These are phyloP conservation scores for Phytophthora pseudosyringae DNA, from an alignment of 352 stramenopile genomes.

Conservation along the genomic window DNA sequence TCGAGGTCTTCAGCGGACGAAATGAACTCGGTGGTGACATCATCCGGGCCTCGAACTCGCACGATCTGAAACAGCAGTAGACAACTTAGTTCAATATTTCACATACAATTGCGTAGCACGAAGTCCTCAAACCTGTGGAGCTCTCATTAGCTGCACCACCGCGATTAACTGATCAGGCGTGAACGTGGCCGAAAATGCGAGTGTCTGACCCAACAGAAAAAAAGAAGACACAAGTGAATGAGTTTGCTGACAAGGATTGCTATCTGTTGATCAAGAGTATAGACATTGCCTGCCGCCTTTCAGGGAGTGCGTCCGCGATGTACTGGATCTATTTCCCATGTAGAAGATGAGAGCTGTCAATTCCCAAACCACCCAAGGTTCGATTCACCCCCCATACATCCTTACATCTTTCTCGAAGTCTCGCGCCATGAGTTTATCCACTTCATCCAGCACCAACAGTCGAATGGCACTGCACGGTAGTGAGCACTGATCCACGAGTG, in stretches of 20 bases:
- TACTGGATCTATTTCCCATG: slow-evolving; percentile 57
- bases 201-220: slow-evolving; percentile 46
- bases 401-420: slow-evolving; percentile 75
- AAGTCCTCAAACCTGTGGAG: slow-evolving; percentile 53
- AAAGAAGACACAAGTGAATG: neutral
- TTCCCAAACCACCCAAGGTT: neutral
- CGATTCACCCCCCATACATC: neutral
- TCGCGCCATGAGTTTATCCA: slow-evolving; percentile 76
- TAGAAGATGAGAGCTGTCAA: slow-evolving; percentile 2
- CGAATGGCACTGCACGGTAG: slow-evolving; percentile 57
- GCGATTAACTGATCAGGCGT: slow-evolving; percentile 67
- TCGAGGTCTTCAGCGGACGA: slow-evolving; percentile 46
- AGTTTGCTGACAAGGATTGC: neutral
- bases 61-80: slow-evolving; percentile 53
- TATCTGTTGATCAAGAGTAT: neutral
- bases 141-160: slow-evolving; percentile 61
- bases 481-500: slow-evolving; percentile 65
- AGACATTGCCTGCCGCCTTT: slow-evolving; percentile 61
- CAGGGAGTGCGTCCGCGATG: slow-evolving; percentile 59
- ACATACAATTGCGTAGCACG: neutral
- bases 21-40: slow-evolving; percentile 76
- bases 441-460: slow-evolving; percentile 80
- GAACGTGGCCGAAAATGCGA: slow-evolving; percentile 84
- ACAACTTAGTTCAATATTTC: neutral
- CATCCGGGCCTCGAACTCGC: slow-evolving; percentile 56